Base-by-base conservation (phyloP, 164 flowering plant genomes). In the Paratinospora sagittata region DNA sequence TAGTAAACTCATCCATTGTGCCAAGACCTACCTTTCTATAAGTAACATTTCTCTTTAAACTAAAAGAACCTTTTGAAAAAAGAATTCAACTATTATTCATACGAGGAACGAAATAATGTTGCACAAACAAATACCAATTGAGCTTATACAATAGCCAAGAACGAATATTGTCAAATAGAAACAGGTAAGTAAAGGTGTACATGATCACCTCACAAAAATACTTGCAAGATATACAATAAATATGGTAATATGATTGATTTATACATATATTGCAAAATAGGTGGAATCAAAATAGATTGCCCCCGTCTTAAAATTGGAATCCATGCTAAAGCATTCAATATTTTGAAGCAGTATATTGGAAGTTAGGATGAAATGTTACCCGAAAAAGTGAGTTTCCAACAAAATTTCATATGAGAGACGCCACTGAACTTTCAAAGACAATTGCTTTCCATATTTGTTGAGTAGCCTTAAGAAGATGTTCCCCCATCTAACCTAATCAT, bases 401-500 rank as follows among this genome's bases (percentile, higher is more conserved):
- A 95, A 80, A 61, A 85, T 84, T 73, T 95, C 93, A 82, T 95
- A 91, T 68, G 92, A 81, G 65, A 95, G 97, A 37, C 91, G 87
- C 99, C 99, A 95, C 61, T 83, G 87, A 74, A 95, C 81, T 76
- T 77, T 83, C 81, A 95, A 75, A 49, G 92, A 78, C 80, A 95
- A 71, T 78, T 88, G 85, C 80, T 85, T 92, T 43, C 89, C 81
- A 72, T 87, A 85, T 84, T 91, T 89, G 68, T 86, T 91, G 41
- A 95, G 82, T 76, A 92, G 30, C 73, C 79, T 87, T 72, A 85
- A 92, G 71, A 95, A 72, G 24, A 89, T 45, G 77, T 83, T 87
- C 74, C 97, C 99, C 99, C 99, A 95, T 85, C 97, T 92, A 77
- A 89, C 96, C 99, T 95, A 81, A 80, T 78, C 65, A 78, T 64